Evolutionary conservation across 2,329 filamentous ascomycete genomes (phyloP).

Genomic region (Penicillium corylophilum): DNA sequence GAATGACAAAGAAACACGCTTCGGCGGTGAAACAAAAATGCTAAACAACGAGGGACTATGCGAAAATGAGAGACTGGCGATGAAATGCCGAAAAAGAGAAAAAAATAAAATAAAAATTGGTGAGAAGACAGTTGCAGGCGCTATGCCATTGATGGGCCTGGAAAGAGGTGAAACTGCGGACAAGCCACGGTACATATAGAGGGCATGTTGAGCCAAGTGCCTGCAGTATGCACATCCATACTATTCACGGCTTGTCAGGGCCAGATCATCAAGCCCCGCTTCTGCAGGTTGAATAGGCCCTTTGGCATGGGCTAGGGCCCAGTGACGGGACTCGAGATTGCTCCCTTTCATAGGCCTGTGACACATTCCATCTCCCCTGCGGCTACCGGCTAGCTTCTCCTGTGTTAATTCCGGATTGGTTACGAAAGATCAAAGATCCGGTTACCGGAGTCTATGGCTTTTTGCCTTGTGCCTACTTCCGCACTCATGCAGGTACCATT

Average conservation of each 20-base stretch:
- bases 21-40: constrained; percentile 14
- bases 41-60: constrained; percentile 22
- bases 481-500: constrained; percentile 7
- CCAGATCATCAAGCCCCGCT: constrained; percentile 22
- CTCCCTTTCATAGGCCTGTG: constrained; percentile 19
- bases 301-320: constrained; percentile 21
- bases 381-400: constrained; percentile 1
- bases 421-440: background rate
- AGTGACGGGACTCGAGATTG: constrained; percentile 18
- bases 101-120: too few relatives aligned
- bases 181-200: constrained; percentile 21
- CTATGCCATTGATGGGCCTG: constrained; percentile 30
- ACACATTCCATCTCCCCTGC: constrained; percentile 26
- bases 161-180: constrained; percentile 7
- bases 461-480: background rate
- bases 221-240: constrained; percentile 24
- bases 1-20: constrained; percentile 13
- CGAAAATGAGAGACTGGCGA: constrained; percentile 30
- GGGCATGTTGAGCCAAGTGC: constrained; percentile 9
- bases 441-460: background rate
- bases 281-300: constrained; percentile 23
- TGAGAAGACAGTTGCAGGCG: constrained; percentile 14
- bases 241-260: constrained; percentile 22
- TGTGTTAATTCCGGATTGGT: constrained; percentile 2
- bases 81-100: too few relatives aligned